Percentiles rank a stretch among this genome's conserved stretches.
Evolutionary conservation across 1,284 basidiomycete genomes (phyloP).

Genomic region (Singerocomus inundabilis): DNA sequence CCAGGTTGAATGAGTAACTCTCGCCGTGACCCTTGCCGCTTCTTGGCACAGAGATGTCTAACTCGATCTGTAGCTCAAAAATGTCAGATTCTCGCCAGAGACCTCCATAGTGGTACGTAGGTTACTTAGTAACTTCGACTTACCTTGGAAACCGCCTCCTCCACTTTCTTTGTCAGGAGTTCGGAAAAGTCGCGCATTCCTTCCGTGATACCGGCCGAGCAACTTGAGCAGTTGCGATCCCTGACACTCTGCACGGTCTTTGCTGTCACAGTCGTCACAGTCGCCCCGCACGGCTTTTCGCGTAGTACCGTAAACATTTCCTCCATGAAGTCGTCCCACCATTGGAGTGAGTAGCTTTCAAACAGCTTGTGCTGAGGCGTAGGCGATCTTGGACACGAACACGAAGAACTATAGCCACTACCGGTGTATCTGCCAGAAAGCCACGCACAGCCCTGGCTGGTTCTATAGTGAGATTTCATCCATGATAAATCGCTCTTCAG

Average conservation of each 20-base stretch:
- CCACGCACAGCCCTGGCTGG: conserved; percentile 3
- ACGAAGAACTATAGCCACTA: background rate
- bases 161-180: conserved; percentile 16
- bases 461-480: conserved; percentile 18
- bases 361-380: background rate
- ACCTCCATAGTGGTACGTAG: background rate
- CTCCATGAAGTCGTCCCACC: conserved; percentile 25
- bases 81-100: background rate
- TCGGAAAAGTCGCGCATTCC: conserved; percentile 19
- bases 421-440: background rate
- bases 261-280: conserved; percentile 3
- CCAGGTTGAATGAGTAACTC: too few species aligned
- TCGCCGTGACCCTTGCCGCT: background rate
- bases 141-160: conserved; percentile 18
- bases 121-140: background rate
- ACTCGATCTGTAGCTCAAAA: conserved; percentile 7
- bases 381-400: background rate
- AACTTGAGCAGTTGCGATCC: conserved; percentile 1
- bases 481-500: conserved; percentile 10
- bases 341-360: background rate
- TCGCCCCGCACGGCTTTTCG: conserved; percentile 19
- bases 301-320: conserved; percentile 1
- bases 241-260: conserved; percentile 4
- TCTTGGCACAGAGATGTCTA: conserved; percentile 1
- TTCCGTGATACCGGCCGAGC: conserved; percentile 4